Percentiles rank a stretch among this genome's conserved stretches.
Conservation (phyloP, 2,329 filamentous ascomycete species). For the Calonectria fujianensis region DNA sequence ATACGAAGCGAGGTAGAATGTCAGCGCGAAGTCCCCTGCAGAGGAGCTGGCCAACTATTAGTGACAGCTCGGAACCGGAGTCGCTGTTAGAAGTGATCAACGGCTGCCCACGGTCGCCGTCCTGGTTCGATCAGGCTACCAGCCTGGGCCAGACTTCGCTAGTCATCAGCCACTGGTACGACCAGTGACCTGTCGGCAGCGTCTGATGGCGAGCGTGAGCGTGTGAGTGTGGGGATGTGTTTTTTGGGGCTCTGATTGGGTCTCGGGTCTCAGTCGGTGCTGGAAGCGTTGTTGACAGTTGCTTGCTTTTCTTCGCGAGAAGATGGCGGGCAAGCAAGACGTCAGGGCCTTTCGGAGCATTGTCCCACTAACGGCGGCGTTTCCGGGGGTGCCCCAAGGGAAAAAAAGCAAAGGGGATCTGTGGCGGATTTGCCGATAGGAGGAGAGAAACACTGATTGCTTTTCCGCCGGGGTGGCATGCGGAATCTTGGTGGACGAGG, state of each 20-base stretch:
- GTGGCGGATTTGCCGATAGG: neutral
- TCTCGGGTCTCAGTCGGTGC: neutral
- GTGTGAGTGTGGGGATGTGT: conserved; percentile 7
- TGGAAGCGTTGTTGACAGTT: conserved; percentile 14
- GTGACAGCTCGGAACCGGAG: conserved; percentile 25
- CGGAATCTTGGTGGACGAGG: neutral
- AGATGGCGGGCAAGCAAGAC: neutral
- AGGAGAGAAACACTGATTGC: conserved; percentile 5
- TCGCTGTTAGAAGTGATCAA: conserved; percentile 25
- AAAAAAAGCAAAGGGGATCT: neutral
- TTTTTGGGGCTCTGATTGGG: neutral
- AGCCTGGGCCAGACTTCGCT: conserved; percentile 31
- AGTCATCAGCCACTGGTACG: conserved; percentile 24
- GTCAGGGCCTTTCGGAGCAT: conserved; percentile 4
- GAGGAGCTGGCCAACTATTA: neutral
- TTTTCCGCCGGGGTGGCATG: conserved; percentile 4
- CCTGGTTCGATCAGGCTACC: conserved; percentile 28
- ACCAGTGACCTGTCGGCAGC: conserved; percentile 19
- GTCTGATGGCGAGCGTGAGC: neutral
- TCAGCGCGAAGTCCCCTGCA: conserved; percentile 20
- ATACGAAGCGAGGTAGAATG: conserved; percentile 6
- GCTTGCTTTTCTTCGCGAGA: conserved; percentile 24
- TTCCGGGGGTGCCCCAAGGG: neutral
- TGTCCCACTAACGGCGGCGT: conserved; percentile 23
- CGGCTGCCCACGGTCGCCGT: conserved; percentile 10